Evolutionary conservation across 495 filamentous ascomycete species (phyloP).

Genomic region (Xylaria nigripes): DNA sequence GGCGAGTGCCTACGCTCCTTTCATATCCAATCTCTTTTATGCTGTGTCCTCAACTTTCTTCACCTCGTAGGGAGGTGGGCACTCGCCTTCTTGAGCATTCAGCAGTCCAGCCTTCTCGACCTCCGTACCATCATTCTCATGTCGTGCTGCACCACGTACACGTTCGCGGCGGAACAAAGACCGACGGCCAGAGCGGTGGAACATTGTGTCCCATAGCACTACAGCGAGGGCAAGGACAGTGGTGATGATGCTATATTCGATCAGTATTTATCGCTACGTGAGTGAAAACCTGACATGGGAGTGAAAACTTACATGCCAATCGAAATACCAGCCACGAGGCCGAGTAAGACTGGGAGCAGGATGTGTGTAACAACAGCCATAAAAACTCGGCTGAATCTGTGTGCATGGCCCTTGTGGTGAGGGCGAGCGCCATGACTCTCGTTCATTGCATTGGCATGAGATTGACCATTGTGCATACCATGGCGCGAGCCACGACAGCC

Average conservation of each 20-base stretch:
- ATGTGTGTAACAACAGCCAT: constrained; percentile 42
- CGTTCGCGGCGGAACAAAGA: neutral
- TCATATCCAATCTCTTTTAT: constrained; percentile 10
- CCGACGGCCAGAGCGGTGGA: constrained; percentile 21
- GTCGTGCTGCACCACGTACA: neutral
- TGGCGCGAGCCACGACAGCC: constrained; percentile 16
- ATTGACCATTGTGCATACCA: neutral
- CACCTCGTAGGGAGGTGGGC: constrained; percentile 34
- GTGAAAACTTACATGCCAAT: constrained; percentile 39
- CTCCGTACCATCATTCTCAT: constrained; percentile 24
- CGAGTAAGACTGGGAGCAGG: constrained; percentile 43
- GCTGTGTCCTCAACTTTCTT: constrained; percentile 24
- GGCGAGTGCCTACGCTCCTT: neutral
- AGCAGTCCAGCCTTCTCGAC: constrained; percentile 41
- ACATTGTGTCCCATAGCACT: constrained; percentile 36
- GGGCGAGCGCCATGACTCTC: constrained; percentile 5
- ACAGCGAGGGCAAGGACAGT: constrained; percentile 40
- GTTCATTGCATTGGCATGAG: constrained; percentile 4
- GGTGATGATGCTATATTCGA: constrained; percentile 38
- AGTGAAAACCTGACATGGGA: neutral
- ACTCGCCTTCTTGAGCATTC: constrained; percentile 28
- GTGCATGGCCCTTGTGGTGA: constrained; percentile 18
- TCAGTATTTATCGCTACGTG: constrained; percentile 5
- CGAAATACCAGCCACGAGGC: constrained; percentile 45
- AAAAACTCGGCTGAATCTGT: constrained; percentile 36